phyloP scores from a whole-genome alignment of 2,329 filamentous ascomycete genomes.

The Aureobasidium sp. region DNA sequence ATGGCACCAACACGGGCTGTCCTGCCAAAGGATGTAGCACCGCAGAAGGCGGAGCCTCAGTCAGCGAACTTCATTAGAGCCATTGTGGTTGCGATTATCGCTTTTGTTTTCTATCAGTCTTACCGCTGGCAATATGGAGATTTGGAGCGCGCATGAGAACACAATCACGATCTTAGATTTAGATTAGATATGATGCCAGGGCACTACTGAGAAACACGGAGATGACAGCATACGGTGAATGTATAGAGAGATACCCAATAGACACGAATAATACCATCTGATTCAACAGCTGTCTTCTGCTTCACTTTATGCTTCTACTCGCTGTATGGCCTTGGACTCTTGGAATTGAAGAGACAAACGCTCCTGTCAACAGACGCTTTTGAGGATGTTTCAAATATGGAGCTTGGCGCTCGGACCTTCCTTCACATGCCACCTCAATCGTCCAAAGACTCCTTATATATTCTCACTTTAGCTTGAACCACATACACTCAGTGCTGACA shows the following conservation, averaged over 20 bases:
- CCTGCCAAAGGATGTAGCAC: neutral
- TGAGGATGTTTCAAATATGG: neutral
- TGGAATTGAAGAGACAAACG: neutral
- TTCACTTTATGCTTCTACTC: neutral
- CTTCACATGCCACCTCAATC: slow-evolving; percentile 6
- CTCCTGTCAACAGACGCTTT: neutral
- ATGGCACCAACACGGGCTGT: neutral
- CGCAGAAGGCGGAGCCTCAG: neutral
- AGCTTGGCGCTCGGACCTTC: slow-evolving; percentile 1
- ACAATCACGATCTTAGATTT: neutral
- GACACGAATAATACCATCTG: neutral
- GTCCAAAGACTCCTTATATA: neutral
- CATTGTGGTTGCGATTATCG: neutral
- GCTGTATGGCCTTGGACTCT: neutral
- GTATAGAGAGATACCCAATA: slow-evolving; percentile 1
- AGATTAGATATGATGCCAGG: neutral
- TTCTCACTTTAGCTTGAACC: neutral
- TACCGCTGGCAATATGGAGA: slow-evolving; percentile 2
- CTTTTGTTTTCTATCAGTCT: neutral
- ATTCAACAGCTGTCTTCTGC: neutral
- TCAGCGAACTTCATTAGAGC: neutral
- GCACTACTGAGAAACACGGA: neutral
- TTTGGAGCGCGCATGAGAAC: neutral
- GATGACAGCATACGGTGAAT: neutral
- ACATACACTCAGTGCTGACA: neutral